These are phyloP conservation scores for Paxillus involutus DNA, from an alignment of 768 basidiomycete species.

Conservation along the genomic window DNA sequence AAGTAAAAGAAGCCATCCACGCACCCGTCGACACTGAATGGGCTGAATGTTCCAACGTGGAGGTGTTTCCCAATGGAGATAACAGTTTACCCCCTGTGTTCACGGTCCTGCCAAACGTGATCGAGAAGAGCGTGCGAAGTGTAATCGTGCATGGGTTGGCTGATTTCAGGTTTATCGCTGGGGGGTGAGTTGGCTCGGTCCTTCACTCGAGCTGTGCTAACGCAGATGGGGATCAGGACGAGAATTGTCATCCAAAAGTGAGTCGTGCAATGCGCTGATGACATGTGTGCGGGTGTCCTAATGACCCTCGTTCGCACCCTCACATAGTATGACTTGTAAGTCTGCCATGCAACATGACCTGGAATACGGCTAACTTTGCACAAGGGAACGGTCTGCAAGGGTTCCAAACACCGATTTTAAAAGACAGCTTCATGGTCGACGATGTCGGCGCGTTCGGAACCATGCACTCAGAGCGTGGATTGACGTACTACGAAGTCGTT, in stretches of 20 bases:
- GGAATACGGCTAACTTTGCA: conserved; percentile 17
- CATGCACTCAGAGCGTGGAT: conserved; percentile 62
- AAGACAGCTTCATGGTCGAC: conserved; percentile 70
- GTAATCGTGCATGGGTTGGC: conserved; percentile 74
- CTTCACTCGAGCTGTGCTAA: background rate
- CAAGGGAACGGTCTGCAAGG: conserved; percentile 67
- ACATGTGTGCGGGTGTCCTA: background rate
- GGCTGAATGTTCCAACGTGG: conserved; percentile 58
- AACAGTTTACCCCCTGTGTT: conserved; percentile 59
- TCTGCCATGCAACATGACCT: background rate
- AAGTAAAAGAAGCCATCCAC: conserved; percentile 68
- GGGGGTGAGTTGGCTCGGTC: conserved; percentile 48
- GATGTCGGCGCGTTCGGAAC: conserved; percentile 68
- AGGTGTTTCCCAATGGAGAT: conserved; percentile 66
- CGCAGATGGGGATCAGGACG: conserved; percentile 34
- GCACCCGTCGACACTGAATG: conserved; percentile 62
- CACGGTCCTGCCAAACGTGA: conserved; percentile 69
- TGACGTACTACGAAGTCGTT: conserved; percentile 66
- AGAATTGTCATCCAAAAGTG: conserved; percentile 68
- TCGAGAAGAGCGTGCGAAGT: conserved; percentile 68
- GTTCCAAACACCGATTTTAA: conserved; percentile 65
- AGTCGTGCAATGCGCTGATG: conserved; percentile 12
- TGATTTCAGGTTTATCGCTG: conserved; percentile 72
- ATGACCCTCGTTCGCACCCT: background rate
- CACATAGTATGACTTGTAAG: conserved; percentile 41